A percentile compares a stretch with the other conserved stretches of the same genome.
These are phyloP conservation scores for Avena eriantha DNA, from an alignment of 176 grass and related monocot species.

Conservation along the genomic window DNA sequence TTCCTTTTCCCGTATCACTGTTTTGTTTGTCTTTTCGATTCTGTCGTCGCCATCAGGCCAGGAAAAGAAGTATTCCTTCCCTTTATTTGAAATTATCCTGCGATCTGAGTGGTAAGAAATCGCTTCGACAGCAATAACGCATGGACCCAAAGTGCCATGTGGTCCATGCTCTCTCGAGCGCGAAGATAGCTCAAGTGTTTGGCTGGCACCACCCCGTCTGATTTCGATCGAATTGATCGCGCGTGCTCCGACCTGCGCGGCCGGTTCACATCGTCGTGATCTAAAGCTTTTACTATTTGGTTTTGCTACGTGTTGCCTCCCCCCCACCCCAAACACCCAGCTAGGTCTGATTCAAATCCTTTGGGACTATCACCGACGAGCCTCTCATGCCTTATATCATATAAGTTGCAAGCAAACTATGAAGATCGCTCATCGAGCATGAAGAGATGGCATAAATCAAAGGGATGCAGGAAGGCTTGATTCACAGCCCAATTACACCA, in stretches of 20 bases:
- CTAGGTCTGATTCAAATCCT: too few species aligned
- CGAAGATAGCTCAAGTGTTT: neutral
- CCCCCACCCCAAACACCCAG: too few species aligned
- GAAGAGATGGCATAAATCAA: too few species aligned
- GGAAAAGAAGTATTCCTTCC: neutral
- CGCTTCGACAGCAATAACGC: neutral
- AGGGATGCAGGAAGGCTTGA: too few species aligned
- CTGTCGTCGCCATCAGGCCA: neutral
- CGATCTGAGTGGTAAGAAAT: neutral
- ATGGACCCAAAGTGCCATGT: neutral
- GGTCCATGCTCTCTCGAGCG: neutral
- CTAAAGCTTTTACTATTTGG: neutral
- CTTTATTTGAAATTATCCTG: neutral
- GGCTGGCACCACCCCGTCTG: neutral
- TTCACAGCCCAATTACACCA: too few species aligned
- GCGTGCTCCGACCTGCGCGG: neutral
- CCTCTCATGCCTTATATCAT: too few species aligned
- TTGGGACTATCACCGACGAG: too few species aligned
- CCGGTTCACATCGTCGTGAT: neutral
- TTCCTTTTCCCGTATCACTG: neutral
- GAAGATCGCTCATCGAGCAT: too few species aligned
- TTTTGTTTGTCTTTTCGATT: neutral
- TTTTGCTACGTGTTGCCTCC: constrained; percentile 16
- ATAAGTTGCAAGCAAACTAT: too few species aligned
- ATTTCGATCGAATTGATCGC: constrained; percentile 30